Base-by-base conservation (phyloP, 768 basidiomycete species). In the Russula sp. region DNA sequence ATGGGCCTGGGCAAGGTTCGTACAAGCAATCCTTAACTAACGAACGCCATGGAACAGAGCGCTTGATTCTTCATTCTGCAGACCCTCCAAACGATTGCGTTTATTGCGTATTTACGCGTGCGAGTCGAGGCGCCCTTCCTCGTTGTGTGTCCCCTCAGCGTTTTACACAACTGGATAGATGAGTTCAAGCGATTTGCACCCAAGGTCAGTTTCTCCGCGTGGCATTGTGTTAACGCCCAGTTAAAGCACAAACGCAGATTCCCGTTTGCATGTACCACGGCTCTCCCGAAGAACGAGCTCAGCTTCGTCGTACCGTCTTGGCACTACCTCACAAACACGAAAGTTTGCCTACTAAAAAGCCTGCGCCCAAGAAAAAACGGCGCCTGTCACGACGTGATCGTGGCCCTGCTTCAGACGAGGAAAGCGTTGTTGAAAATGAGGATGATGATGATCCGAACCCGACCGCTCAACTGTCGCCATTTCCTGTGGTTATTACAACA, bases 61-160 rank as follows among this genome's bases (percentile, higher is more conserved):
- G 20, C 16, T n/a, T 46, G 48, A 44, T 30, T 7, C 18, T 63
- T 63, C 64, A 60, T 51, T 53, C 22, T 65, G 13, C 70, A 97
- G 91, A 99, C 97, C 0, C 80, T 98, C 0, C 97, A 99, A 80
- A 91, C 87, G 0, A 99, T 99, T 50, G 85, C 95, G 0, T 97
- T 98, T 74, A 84, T 92, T 63, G 95, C 95, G 0, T 89, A 94
- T 75, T 80, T 99, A 1, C 87, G 92, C 34, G 87, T 90, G 61
- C 79, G 84, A 5, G 84, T 89, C 52, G 80, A 79, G 64, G 82
- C 83, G 18, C 91, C 92, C 0, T 90, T 95, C 75, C 81, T 99
- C 28, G 76, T 99, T 62, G 93, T 98, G 22, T 94, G 92, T 66
- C 97, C 97, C 0, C 83, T 98, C 1, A 93, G 92, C 51, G 96